Percentiles rank a stretch among this genome's conserved stretches.
Conservation (phyloP, 352 stramenopile species). For the Pythium brachiatum region DNA sequence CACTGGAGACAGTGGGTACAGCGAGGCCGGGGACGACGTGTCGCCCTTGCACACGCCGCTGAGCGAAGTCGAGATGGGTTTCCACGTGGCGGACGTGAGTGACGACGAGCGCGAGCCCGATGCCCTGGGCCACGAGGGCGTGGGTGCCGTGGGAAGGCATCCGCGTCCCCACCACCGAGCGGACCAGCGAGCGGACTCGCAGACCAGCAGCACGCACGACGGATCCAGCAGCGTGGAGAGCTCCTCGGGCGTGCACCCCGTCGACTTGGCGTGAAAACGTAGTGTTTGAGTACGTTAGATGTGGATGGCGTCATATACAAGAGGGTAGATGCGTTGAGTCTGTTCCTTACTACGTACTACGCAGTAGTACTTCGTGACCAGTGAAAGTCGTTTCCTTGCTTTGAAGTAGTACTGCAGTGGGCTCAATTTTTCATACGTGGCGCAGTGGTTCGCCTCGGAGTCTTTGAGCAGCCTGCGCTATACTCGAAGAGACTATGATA, state of each 20-base stretch:
- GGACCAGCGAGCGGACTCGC: conserved; percentile 8
- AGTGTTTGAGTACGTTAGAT: not conserved
- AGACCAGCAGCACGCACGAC: conserved; percentile 20
- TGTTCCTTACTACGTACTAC: too few relatives aligned
- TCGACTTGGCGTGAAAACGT: conserved; percentile 13
- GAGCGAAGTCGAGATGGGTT: conserved; percentile 26
- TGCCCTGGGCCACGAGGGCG: not conserved
- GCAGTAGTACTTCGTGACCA: too few relatives aligned
- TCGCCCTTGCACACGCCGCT: conserved; percentile 13
- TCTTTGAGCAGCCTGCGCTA: too few relatives aligned
- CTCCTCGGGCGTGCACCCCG: conserved; percentile 10
- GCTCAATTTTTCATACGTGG: too few relatives aligned
- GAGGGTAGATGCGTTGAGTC: too few relatives aligned
- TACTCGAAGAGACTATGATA: too few relatives aligned
- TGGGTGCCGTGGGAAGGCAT: not conserved
- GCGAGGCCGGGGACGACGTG: conserved; percentile 5
- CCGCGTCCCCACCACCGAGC: not conserved
- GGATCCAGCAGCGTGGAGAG: conserved; percentile 23
- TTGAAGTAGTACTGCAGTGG: too few relatives aligned
- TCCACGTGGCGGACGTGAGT: conserved; percentile 21
- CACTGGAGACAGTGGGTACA: conserved; percentile 14
- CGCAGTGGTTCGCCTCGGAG: too few relatives aligned
- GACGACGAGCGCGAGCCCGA: conserved; percentile 15
- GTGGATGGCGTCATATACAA: not conserved
- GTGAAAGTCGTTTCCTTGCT: too few relatives aligned